Evolutionary conservation across 148 eudicot species (phyloP).

Genomic region (Silene uniflora): DNA sequence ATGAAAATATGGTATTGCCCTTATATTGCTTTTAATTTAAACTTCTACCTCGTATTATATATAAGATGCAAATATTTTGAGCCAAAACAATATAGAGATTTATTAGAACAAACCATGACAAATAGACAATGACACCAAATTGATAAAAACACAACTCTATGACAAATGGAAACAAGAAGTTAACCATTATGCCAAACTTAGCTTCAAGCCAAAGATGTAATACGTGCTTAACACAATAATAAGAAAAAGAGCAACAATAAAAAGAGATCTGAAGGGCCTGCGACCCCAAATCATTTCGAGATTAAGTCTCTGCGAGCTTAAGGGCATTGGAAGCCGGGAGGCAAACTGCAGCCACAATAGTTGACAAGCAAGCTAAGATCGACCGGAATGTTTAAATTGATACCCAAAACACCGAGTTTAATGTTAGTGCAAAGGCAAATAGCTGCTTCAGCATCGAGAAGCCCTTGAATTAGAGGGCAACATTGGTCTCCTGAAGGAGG

Average conservation of each 20-base stretch:
- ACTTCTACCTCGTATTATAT: too few relatives aligned
- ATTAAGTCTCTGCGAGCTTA: conserved; percentile 9
- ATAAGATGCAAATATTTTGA: neutral
- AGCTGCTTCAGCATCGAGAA: conserved; percentile 42
- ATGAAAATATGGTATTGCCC: too few relatives aligned
- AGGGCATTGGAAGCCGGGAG: conserved; percentile 36
- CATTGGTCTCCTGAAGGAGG: conserved; percentile 37
- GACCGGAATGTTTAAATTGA: conserved; percentile 43
- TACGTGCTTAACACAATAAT: neutral
- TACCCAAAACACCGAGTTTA: conserved; percentile 43
- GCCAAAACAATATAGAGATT: neutral
- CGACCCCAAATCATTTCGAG: neutral
- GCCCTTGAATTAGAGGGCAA: conserved; percentile 40
- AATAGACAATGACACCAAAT: neutral
- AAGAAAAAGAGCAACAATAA: neutral
- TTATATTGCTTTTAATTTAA: too few relatives aligned
- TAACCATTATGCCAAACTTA: conserved; percentile 3
- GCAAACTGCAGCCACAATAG: conserved; percentile 36
- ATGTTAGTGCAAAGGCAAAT: conserved; percentile 50
- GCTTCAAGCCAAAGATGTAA: too few relatives aligned
- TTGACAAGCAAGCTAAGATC: conserved; percentile 50
- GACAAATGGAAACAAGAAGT: conserved; percentile 18
- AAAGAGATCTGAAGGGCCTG: neutral
- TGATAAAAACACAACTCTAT: neutral
- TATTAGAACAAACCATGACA: neutral